phyloP scores from a whole-genome alignment of 148 eudicot species.

The Fagopyrum homotropicum region DNA sequence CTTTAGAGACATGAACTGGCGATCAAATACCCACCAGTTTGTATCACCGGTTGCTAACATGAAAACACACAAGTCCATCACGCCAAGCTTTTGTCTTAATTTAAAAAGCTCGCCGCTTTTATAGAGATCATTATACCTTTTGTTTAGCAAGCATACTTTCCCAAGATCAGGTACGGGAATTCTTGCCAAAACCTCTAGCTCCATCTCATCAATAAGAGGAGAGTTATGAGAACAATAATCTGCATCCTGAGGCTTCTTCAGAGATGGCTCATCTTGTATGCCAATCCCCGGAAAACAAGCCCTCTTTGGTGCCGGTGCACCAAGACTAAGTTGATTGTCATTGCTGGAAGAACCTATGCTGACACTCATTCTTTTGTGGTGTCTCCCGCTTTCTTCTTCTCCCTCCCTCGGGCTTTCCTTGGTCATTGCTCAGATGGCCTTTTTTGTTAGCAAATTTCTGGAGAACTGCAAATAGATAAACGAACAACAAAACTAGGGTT shows the following conservation, averaged over 20 bases:
- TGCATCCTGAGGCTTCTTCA: slow-evolving; percentile 39
- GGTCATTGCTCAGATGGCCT: background rate
- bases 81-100: slow-evolving; percentile 36
- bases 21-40: slow-evolving; percentile 45
- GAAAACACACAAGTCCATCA: slow-evolving; percentile 47
- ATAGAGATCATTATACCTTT: slow-evolving; percentile 17
- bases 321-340: background rate
- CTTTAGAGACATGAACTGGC: slow-evolving; percentile 20
- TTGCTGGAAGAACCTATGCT: background rate
- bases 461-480: background rate
- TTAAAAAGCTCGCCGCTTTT: slow-evolving; percentile 44
- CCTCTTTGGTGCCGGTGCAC: background rate
- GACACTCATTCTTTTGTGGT: background rate
- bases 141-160: slow-evolving; percentile 20
- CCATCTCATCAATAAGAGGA: slow-evolving; percentile 43
- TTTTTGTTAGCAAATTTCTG: background rate
- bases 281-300: background rate
- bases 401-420: background rate
- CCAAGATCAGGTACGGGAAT: slow-evolving; percentile 26
- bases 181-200: slow-evolving; percentile 24
- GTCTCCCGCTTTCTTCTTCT: background rate
- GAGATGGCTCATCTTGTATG: slow-evolving; percentile 13
- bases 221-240: slow-evolving; percentile 22
- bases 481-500: background rate
- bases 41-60: slow-evolving; percentile 49